Percentiles rank a stretch among this genome's conserved stretches.
phyloP scores from a whole-genome alignment of 768 basidiomycete genomes.

The Russula foetens region DNA sequence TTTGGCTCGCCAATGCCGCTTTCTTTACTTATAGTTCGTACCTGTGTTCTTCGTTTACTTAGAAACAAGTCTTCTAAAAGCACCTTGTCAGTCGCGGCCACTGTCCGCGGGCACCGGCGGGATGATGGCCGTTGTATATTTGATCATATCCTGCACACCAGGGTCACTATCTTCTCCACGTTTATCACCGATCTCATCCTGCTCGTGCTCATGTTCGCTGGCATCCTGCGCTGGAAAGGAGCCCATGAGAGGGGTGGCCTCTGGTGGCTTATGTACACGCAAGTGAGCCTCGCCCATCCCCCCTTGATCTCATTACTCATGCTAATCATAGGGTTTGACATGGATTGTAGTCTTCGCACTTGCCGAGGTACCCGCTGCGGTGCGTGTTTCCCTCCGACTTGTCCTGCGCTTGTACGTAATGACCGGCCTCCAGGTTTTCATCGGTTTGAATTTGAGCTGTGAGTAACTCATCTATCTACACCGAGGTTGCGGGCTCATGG shows the following conservation, averaged over 20 bases:
- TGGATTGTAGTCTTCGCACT: neutral
- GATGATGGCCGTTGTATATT: neutral
- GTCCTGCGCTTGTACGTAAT: neutral
- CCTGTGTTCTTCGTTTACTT: neutral
- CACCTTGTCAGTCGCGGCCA: neutral
- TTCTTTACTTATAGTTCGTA: too few relatives aligned
- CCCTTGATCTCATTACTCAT: neutral
- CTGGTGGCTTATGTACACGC: neutral
- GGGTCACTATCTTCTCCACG: neutral
- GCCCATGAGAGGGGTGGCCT: too few relatives aligned
- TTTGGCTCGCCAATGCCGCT: too few relatives aligned
- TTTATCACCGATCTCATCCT: neutral
- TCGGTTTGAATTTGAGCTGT: slow-evolving; percentile 6
- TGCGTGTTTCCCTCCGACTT: neutral
- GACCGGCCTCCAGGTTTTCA: neutral
- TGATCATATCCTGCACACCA: neutral
- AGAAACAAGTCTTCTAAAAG: neutral
- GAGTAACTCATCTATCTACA: neutral
- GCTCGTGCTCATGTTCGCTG: neutral
- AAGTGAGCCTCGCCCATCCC: neutral
- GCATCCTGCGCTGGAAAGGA: neutral
- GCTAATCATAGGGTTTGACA: neutral
- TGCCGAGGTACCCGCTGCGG: neutral
- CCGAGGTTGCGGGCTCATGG: neutral
- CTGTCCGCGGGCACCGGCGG: neutral